Percentiles rank a stretch among this genome's conserved stretches.
Evolutionary conservation across 2,329 filamentous ascomycete genomes (phyloP).

Genomic region (Exutisphaerella laricina): DNA sequence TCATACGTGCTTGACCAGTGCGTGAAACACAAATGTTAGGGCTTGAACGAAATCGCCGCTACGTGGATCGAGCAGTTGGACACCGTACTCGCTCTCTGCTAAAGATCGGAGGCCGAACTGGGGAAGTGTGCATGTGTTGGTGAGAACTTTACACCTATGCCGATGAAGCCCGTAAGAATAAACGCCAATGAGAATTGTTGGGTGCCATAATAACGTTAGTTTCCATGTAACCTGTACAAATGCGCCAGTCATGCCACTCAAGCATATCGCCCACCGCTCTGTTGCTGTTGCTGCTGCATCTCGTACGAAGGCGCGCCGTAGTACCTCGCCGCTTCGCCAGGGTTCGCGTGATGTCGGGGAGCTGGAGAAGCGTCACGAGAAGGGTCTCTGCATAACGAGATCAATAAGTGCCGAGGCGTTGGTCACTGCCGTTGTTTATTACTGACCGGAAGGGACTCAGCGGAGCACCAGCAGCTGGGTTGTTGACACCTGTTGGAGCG

Average conservation of each 20-base stretch:
- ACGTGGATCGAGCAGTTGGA: not conserved
- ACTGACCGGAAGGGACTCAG: constrained; percentile 20
- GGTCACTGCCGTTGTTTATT: constrained; percentile 5
- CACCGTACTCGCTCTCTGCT: constrained; percentile 3
- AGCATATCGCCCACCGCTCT: constrained; percentile 8
- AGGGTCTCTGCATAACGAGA: constrained; percentile 9
- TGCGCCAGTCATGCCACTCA: constrained; percentile 11
- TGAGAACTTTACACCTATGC: constrained; percentile 8
- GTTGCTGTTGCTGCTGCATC: constrained; percentile 19
- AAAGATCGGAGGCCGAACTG: constrained; percentile 3
- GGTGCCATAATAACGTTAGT: constrained; percentile 9
- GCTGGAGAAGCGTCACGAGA: constrained; percentile 16
- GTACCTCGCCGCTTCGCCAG: constrained; percentile 13
- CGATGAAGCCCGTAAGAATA: constrained; percentile 8
- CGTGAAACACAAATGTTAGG: not conserved
- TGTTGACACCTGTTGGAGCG: constrained; percentile 13
- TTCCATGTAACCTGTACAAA: constrained; percentile 5
- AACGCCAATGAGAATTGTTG: too few species aligned
- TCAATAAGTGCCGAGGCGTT: constrained; percentile 8
- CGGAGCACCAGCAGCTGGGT: constrained; percentile 14
- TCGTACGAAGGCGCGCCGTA: constrained; percentile 12
- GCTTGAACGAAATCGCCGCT: not conserved
- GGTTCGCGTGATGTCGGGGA: constrained; percentile 5
- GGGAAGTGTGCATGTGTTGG: constrained; percentile 2
- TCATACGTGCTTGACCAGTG: not conserved